Base-by-base conservation (phyloP, 2,329 filamentous ascomycete genomes). In the Fusarium nelsonii region DNA sequence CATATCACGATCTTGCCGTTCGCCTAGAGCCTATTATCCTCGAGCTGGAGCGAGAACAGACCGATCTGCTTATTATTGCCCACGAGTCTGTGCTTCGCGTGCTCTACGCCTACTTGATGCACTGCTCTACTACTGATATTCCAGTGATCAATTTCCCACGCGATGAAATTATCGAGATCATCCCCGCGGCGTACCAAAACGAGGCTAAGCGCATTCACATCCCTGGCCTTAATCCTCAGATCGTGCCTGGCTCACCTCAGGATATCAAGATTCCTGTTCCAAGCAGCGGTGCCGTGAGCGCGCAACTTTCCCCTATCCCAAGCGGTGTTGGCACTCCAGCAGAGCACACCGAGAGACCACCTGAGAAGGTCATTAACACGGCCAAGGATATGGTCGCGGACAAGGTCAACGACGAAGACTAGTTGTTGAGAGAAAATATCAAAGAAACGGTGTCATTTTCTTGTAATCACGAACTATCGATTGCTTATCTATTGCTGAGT, bases 161-260 rank as follows among this genome's bases (percentile, higher is more conserved):
- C 43, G 91, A 99, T 77, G 94, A 99, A 78, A 98, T 99, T 76
- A 97, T 99, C 72, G 96, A 99, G 84, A 97, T 99, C 77, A 97
- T 98, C 62, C 97, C 96, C 4, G 94, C 95, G 18, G 95, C 93
- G 33, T 99, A 99, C 81, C 96, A 97, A 82, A 99, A 99, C 77
- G 92, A 96, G 79, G 93, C 95, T 20, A 96, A 93, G 78, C 90
- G 94, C 60, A 94, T 99, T 74, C 90, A 92, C 73, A 97, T 99
- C 67, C 91, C 92, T 7, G 86, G 86, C 5, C 79, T 89, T 28
- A 85, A 89, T 61, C 84, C 87, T 14, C 85, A 87, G 50, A 89
- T 94, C 52, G 87, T 97, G 15, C 92, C 93, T 3, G 87, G 87
- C 51, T 94, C 91, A 2, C 92, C 94, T 1, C 90, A 97, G 79